These are phyloP conservation scores for Xenoacremonium recifei DNA, from an alignment of 2,329 filamentous ascomycete species.

Conservation along the genomic window DNA sequence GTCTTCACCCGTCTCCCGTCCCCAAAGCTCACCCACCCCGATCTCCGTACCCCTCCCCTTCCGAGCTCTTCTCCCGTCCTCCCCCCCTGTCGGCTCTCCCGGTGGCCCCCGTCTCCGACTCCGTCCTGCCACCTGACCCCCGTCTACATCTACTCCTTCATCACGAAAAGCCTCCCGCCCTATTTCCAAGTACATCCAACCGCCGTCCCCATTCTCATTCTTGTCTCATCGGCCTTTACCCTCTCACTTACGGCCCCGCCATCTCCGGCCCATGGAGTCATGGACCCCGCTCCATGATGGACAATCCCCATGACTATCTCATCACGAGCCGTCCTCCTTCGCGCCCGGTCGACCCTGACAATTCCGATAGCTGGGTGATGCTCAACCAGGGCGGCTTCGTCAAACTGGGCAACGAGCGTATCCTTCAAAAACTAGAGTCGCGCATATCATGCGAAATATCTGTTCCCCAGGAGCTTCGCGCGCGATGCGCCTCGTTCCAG, in stretches of 20 bases:
- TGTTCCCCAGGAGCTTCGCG: slow-evolving; percentile 61
- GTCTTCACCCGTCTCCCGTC: slow-evolving; percentile 2
- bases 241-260: slow-evolving; percentile 20
- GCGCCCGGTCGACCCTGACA: slow-evolving; percentile 49
- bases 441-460: slow-evolving; percentile 76
- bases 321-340: slow-evolving; percentile 34
- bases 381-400: slow-evolving; percentile 77
- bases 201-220: not conserved
- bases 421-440: slow-evolving; percentile 76
- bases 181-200: slow-evolving; percentile 1
- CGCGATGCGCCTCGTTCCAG: slow-evolving; percentile 62
- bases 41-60: too few relatives aligned
- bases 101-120: too few relatives aligned
- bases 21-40: too few relatives aligned
- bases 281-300: slow-evolving; percentile 35
- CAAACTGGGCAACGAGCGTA: slow-evolving; percentile 78
- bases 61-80: too few relatives aligned
- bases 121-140: slow-evolving; percentile 1
- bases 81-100: too few relatives aligned
- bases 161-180: slow-evolving; percentile 5
- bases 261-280: slow-evolving; percentile 32
- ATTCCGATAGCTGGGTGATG: slow-evolving; percentile 81
- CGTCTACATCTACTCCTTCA: slow-evolving; percentile 4
- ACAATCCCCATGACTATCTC: slow-evolving; percentile 42
- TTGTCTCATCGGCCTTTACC: slow-evolving; percentile 5